These are phyloP conservation scores for Amanita pseudoporphyria DNA, from an alignment of 768 basidiomycete species.

Conservation along the genomic window DNA sequence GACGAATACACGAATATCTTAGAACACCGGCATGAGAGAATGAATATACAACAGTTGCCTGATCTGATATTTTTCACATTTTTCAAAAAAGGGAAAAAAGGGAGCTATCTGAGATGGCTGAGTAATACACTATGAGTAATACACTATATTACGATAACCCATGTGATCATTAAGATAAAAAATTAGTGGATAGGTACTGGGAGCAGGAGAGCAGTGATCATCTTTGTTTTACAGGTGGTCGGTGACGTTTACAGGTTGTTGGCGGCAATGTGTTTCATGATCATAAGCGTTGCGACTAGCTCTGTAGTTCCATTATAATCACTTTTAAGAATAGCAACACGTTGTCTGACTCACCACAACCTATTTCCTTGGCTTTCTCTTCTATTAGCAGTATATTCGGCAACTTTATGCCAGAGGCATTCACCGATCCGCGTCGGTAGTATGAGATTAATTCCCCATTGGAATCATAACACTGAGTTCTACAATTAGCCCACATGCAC, in stretches of 20 bases:
- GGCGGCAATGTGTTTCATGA: slow-evolving; percentile 53
- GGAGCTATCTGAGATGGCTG: neutral
- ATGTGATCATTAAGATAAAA: neutral
- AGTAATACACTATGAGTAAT: neutral
- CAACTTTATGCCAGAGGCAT: slow-evolving; percentile 24
- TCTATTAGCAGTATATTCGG: slow-evolving; percentile 58
- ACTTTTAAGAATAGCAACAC: neutral
- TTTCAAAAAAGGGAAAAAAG: no score
- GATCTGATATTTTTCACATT: no score
- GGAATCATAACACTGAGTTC: slow-evolving; percentile 42
- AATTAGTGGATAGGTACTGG: neutral
- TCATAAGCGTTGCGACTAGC: slow-evolving; percentile 47
- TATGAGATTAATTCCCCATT: slow-evolving; percentile 45
- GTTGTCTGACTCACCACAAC: slow-evolving; percentile 34
- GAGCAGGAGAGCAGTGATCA: neutral
- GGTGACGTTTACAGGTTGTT: slow-evolving; percentile 25
- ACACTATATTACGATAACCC: slow-evolving; percentile 2
- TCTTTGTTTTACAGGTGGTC: no score
- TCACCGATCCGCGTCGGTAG: slow-evolving; percentile 52
- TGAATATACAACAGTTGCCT: no score
- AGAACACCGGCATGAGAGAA: no score
- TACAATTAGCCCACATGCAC: neutral
- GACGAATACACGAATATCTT: no score
- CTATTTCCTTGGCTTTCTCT: slow-evolving; percentile 46
- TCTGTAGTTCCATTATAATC: slow-evolving; percentile 27